phyloP scores from a whole-genome alignment of 805 yeast species.

The Myxozyma monticola region DNA sequence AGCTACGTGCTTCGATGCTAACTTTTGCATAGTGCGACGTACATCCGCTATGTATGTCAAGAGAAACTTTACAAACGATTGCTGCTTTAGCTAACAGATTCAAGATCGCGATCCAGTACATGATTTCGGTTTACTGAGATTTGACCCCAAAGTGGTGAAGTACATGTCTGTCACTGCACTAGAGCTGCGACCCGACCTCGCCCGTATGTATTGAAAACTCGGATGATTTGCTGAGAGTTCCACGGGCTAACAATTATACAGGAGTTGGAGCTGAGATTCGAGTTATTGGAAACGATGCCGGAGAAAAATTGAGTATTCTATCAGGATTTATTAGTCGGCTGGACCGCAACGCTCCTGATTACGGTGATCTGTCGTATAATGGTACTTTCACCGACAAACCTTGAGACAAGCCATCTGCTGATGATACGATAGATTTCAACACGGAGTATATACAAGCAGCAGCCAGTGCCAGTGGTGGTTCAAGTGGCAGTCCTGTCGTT shows the following conservation, averaged over 20 bases:
- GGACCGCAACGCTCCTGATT: constrained; percentile 93
- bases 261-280: constrained; percentile 90
- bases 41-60: constrained; percentile 14
- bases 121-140: constrained; percentile 86
- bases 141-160: constrained; percentile 68
- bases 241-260: too few species aligned
- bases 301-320: constrained; percentile 84
- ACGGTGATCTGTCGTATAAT: constrained; percentile 82
- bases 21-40: constrained; percentile 21
- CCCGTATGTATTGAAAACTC: constrained; percentile 11
- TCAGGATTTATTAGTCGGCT: constrained; percentile 81
- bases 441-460: constrained; percentile 46
- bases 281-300: constrained; percentile 95
- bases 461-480: constrained; percentile 93
- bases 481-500: constrained; percentile 95
- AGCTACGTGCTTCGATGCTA: constrained; percentile 52
- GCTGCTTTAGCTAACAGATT: neutral
- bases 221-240: too few species aligned
- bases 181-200: constrained; percentile 68
- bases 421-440: constrained; percentile 15
- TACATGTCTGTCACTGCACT: constrained; percentile 71
- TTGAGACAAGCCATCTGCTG: neutral
- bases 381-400: constrained; percentile 86
- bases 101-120: constrained; percentile 88
- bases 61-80: neutral